phyloP scores from a whole-genome alignment of 1,284 basidiomycete genomes.

The Tilletia setariae region DNA sequence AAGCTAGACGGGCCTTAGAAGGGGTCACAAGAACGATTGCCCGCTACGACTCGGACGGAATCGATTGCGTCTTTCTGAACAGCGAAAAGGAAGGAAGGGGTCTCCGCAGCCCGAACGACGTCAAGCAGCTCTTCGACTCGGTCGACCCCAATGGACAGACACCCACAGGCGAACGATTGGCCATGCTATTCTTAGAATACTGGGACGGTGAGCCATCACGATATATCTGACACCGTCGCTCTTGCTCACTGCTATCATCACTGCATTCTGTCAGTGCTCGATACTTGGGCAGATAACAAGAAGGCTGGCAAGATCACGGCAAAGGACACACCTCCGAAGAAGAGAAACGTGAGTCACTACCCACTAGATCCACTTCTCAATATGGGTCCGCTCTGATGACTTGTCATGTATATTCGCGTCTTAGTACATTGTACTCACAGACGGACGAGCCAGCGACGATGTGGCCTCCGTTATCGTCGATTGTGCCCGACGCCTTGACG shows the following conservation, averaged over 20 bases:
- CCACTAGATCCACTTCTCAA: too few relatives aligned
- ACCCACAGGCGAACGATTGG: constrained; percentile 32
- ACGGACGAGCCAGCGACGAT: constrained; percentile 57
- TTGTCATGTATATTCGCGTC: background rate
- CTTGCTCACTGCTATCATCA: background rate
- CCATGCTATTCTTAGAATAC: constrained; percentile 34
- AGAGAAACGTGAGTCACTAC: constrained; percentile 19
- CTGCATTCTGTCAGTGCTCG: constrained; percentile 21
- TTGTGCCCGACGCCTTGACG: constrained; percentile 60
- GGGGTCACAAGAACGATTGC: constrained; percentile 31
- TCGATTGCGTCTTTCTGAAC: constrained; percentile 40
- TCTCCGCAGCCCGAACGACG: constrained; percentile 20
- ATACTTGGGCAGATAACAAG: constrained; percentile 21
- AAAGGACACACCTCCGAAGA: constrained; percentile 18
- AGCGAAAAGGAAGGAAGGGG: constrained; percentile 18
- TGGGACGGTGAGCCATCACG: constrained; percentile 20
- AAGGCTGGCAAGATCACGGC: background rate
- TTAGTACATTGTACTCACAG: constrained; percentile 25
- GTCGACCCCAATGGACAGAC: constrained; percentile 35
- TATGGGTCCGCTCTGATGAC: too few relatives aligned
- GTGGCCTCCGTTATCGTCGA: constrained; percentile 60
- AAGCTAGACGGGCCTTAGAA: constrained; percentile 30
- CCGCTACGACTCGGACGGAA: constrained; percentile 33
- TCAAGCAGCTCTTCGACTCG: constrained; percentile 28
- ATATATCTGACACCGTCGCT: background rate